Evolutionary conservation across 306 rosid genomes (phyloP).

Genomic region (Boehmeria nivea): DNA sequence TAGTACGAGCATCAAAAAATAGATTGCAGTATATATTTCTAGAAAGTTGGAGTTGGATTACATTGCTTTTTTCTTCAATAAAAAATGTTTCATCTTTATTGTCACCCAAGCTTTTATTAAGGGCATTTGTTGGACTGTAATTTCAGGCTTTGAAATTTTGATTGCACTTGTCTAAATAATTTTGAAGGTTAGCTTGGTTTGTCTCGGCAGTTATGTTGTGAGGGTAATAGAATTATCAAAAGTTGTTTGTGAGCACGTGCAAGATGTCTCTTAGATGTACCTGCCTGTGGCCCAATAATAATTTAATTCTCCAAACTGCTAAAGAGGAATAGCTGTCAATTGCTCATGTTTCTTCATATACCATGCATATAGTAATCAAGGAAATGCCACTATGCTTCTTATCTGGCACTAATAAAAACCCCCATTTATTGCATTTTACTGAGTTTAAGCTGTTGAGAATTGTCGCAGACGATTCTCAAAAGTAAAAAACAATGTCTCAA

Average conservation of each 20-base stretch:
- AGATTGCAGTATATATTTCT: too few species aligned
- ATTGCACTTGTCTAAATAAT: constrained; percentile 25
- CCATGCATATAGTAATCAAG: neutral
- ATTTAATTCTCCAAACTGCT: neutral
- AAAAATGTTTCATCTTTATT: too few species aligned
- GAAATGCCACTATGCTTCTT: neutral
- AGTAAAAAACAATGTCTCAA: too few species aligned
- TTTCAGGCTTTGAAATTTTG: constrained; percentile 21
- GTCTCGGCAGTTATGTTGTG: too few species aligned
- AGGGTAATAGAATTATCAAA: too few species aligned
- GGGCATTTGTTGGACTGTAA: constrained; percentile 19
- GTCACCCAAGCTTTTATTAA: too few species aligned
- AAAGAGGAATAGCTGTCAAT: neutral
- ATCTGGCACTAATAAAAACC: neutral
- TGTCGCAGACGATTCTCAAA: too few species aligned
- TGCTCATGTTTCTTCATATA: constrained; percentile 8
- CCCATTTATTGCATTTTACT: neutral
- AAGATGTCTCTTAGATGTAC: constrained; percentile 27
- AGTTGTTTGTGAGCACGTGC: constrained; percentile 37
- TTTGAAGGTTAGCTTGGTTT: constrained; percentile 26
- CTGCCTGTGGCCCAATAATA: constrained; percentile 18
- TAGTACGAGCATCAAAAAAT: too few species aligned
- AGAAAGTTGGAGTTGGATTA: too few species aligned
- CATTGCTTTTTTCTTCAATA: constrained; percentile 6
- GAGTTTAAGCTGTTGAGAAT: neutral